A percentile compares a stretch with the other conserved stretches of the same genome.
phyloP scores from a whole-genome alignment of 1,284 basidiomycete genomes.

The Tranzscheliella williamsii region DNA sequence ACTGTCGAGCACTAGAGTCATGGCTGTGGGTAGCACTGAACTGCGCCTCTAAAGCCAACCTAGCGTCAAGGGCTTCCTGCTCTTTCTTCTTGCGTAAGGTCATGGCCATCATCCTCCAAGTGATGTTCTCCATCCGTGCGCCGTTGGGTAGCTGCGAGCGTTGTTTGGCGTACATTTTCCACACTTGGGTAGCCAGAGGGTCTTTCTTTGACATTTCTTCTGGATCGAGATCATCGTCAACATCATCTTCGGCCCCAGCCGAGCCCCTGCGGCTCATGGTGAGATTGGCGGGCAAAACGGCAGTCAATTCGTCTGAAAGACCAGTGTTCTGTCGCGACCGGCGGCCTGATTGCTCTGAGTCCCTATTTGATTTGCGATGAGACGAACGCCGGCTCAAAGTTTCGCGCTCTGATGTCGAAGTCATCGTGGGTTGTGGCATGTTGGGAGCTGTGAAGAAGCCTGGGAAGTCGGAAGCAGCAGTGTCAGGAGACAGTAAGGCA shows the following conservation, averaged over 20 bases:
- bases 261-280: slow-evolving; percentile 43
- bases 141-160: slow-evolving; percentile 85
- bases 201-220: slow-evolving; percentile 68
- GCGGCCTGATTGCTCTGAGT: neutral
- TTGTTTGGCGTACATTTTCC: slow-evolving; percentile 92
- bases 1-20: slow-evolving; percentile 25
- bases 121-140: slow-evolving; percentile 93
- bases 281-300: slow-evolving; percentile 12
- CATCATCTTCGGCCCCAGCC: slow-evolving; percentile 36
- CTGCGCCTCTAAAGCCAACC: slow-evolving; percentile 11
- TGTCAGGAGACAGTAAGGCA: slow-evolving; percentile 12
- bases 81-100: slow-evolving; percentile 78
- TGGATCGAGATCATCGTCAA: slow-evolving; percentile 38
- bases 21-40: slow-evolving; percentile 26
- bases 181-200: slow-evolving; percentile 90
- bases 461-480: slow-evolving; percentile 19
- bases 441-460: slow-evolving; percentile 12
- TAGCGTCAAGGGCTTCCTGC: slow-evolving; percentile 47
- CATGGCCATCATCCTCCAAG: slow-evolving; percentile 97
- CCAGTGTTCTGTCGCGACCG: slow-evolving; percentile 21
- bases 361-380: no score
- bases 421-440: no score
- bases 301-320: slow-evolving; percentile 11
- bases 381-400: neutral
- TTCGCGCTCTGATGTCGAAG: no score